Conservation (phyloP, 2,329 filamentous ascomycete genomes). For the Corynespora cassiicola region DNA sequence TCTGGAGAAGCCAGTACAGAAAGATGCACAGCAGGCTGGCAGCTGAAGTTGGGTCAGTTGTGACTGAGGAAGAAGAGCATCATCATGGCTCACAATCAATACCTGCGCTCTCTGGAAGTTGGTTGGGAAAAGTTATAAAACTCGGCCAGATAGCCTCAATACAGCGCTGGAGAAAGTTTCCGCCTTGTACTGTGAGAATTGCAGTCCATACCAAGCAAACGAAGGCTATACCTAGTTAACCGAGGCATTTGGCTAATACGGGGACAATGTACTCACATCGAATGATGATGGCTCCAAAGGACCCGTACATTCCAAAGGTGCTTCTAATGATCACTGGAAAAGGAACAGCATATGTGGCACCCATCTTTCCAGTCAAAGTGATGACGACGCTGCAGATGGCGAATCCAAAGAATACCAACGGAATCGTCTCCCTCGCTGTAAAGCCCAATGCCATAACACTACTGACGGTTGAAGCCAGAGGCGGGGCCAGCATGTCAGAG, state of each 20-base stretch:
- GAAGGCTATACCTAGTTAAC: conserved; percentile 36
- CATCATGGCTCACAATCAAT: conserved; percentile 29
- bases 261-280: conserved; percentile 16
- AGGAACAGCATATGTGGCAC: conserved; percentile 44
- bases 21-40: conserved; percentile 58
- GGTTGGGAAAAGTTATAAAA: conserved; percentile 47
- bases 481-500: conserved; percentile 54
- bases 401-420: conserved; percentile 57
- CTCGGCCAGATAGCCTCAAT: conserved; percentile 52
- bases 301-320: conserved; percentile 54
- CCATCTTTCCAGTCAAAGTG: conserved; percentile 56
- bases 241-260: background rate
- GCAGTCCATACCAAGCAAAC: conserved; percentile 56
- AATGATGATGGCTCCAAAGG: conserved; percentile 54
- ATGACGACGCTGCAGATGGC: conserved; percentile 55
- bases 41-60: conserved; percentile 33
- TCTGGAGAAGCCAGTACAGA: conserved; percentile 59
- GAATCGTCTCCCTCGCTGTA: conserved; percentile 56
- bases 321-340: conserved; percentile 53
- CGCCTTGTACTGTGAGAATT: conserved; percentile 55
- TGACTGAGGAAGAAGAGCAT: background rate
- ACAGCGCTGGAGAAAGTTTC: conserved; percentile 50
- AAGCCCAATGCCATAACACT: conserved; percentile 53
- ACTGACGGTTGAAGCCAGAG: conserved; percentile 47
- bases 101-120: conserved; percentile 37